Conservation (phyloP, 2,329 filamentous ascomycete species). For the Pestalotiopsis sp. region DNA sequence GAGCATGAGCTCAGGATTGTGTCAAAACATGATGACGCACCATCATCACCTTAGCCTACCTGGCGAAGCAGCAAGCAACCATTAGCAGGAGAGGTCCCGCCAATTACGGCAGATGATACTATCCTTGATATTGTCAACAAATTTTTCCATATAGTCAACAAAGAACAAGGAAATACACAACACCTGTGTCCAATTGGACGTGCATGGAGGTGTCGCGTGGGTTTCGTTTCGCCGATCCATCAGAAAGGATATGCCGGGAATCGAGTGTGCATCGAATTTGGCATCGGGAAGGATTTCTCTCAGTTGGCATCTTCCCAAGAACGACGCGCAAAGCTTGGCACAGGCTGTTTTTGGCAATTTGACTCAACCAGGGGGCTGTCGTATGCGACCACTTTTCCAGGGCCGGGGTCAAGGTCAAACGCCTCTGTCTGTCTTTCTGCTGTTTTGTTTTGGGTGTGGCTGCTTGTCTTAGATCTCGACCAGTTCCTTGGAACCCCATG, state of each 20-base stretch:
- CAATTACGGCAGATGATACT: no score
- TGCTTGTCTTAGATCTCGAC: neutral
- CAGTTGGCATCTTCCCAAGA: neutral
- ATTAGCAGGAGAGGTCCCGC: no score
- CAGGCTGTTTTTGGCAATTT: neutral
- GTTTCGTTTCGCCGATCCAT: no score
- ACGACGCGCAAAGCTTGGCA: constrained; percentile 1
- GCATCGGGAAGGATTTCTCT: neutral
- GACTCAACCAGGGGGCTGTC: neutral
- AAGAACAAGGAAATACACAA: no score
- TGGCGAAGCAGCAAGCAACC: no score
- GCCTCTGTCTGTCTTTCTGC: neutral
- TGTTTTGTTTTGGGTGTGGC: neutral
- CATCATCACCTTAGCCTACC: no score
- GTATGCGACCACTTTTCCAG: neutral
- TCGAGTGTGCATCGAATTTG: neutral
- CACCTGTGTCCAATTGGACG: no score
- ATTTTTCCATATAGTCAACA: no score
- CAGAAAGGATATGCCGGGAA: neutral
- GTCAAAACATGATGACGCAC: no score
- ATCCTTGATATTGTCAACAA: no score
- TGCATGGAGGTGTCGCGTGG: no score
- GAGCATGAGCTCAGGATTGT: no score
- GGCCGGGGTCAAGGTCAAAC: neutral
- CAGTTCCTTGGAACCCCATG: constrained; percentile 6